These are phyloP conservation scores for Auricularia sp. DNA, from an alignment of 768 basidiomycete genomes.

Conservation along the genomic window DNA sequence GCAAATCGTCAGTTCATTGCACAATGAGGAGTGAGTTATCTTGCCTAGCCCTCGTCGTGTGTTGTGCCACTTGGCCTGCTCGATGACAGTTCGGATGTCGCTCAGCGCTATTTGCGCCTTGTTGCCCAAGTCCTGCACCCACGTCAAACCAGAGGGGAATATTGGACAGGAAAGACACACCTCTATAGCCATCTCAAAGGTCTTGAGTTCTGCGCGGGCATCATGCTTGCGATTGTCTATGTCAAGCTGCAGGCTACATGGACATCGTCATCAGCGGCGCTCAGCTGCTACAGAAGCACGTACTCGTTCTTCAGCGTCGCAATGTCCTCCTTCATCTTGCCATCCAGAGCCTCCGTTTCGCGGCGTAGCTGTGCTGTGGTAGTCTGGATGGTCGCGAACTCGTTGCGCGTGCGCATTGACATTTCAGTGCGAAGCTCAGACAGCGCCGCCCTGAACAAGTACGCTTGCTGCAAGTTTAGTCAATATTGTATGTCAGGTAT, in stretches of 20 bases:
- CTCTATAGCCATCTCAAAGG: constrained; percentile 77
- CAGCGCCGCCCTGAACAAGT: constrained; percentile 87
- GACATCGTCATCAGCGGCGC: background rate
- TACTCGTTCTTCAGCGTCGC: constrained; percentile 87
- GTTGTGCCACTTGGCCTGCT: constrained; percentile 83
- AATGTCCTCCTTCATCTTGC: constrained; percentile 91
- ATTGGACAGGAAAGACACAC: constrained; percentile 26
- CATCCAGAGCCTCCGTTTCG: constrained; percentile 76
- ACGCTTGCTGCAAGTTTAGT: constrained; percentile 62
- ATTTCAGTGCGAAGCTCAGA: constrained; percentile 84
- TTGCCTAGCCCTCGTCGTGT: constrained; percentile 74
- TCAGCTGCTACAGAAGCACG: constrained; percentile 5
- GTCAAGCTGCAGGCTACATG: constrained; percentile 84
- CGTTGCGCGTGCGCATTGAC: constrained; percentile 72
- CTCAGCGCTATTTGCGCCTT: constrained; percentile 64
- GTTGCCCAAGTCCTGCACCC: constrained; percentile 57
- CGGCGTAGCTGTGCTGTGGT: constrained; percentile 66
- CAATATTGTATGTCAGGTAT: too few species aligned
- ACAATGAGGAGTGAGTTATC: constrained; percentile 16
- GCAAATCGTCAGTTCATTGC: background rate
- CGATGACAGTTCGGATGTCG: constrained; percentile 70
- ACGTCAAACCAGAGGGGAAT: background rate
- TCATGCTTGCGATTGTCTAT: constrained; percentile 91
- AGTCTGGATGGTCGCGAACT: constrained; percentile 72
- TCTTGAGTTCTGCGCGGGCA: constrained; percentile 71